Base-by-base conservation (phyloP, 2,329 filamentous ascomycete species). In the Pleomassaria siparia region DNA sequence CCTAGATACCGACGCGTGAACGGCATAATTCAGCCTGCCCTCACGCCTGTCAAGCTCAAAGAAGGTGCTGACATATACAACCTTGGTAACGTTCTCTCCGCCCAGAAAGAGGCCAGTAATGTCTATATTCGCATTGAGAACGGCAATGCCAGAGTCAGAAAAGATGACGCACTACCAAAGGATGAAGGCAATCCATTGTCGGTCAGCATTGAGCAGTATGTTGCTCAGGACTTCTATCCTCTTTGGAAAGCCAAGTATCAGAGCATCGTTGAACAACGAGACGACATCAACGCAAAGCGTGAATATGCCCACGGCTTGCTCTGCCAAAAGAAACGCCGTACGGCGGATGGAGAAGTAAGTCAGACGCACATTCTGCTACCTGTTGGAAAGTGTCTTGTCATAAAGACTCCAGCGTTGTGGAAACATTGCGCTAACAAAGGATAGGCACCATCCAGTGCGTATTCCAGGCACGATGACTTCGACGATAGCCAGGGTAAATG, bases 51-150 rank as follows among this genome's bases (percentile, higher is more conserved):
- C 20, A 56, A 46, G 2, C 47, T 68, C 25, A 63, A 60, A 29
- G 44, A 56, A 8, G 40, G 36, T 8, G 63, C 62, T 1, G 58
- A 47, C 6, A 47, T 29, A 8, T 62, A 61, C 42, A 62, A 68
- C 21, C 42, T 70, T 2, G 64, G 66, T 12, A 69, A 70, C 21
- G 62, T 70, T 0, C 36, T 49, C 15, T 62, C 64, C 21, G 58
- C 26, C 51, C 35, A 57, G 9, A 45, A 59, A 16, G 30, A 28
- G 8, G 39, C 60, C 12, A 42, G 47, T 13, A 47, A 51, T 1
- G 51, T 56, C 1, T 44, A 51, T n/a, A 25, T 67, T 2, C 40
- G 50, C 2, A 45, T 63, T 3, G 58, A 64, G 2, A 43, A 55
- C 16, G 60, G 54, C 3, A 47, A 49, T 0, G 53, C 59, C 20